These are phyloP conservation scores for Zygosaccharomyces kombuchaensis DNA, from an alignment of 805 yeast species.

Conservation along the genomic window DNA sequence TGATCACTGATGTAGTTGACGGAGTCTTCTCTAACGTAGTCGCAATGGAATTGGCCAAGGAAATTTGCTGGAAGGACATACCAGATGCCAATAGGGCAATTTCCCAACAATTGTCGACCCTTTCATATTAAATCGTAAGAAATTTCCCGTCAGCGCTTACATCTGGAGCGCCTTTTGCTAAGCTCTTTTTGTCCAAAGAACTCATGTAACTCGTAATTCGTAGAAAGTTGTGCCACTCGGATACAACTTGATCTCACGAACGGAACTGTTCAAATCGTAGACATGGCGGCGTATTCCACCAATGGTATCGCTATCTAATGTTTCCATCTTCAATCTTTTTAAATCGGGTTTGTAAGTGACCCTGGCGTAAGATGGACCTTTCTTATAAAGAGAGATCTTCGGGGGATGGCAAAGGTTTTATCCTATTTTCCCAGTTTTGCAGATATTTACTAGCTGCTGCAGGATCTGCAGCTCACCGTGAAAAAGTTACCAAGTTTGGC, in stretches of 20 bases:
- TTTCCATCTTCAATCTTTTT: constrained; percentile 76
- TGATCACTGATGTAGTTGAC: constrained; percentile 83
- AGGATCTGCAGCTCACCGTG: constrained; percentile 85
- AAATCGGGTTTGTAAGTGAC: constrained; percentile 88
- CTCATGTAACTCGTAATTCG: constrained; percentile 80
- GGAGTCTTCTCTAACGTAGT: constrained; percentile 96
- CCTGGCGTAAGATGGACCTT: constrained; percentile 74
- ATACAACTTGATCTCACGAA: constrained; percentile 70
- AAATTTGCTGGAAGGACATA: constrained; percentile 85
- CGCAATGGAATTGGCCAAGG: constrained; percentile 96
- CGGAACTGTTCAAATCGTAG: constrained; percentile 92
- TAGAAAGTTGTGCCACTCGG: constrained; percentile 77
- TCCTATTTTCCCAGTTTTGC: constrained; percentile 85
- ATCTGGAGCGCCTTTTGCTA: constrained; percentile 35
- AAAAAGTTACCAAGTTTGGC: constrained; percentile 96
- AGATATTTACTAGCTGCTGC: constrained; percentile 55
- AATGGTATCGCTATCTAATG: constrained; percentile 73
- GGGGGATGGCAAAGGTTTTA: constrained; percentile 76
- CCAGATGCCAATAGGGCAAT: constrained; percentile 91
- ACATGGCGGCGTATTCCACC: constrained; percentile 90
- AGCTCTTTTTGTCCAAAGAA: constrained; percentile 53
- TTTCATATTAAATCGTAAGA: constrained; percentile 72
- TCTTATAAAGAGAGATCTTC: constrained; percentile 48
- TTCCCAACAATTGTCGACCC: constrained; percentile 88
- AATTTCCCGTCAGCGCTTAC: constrained; percentile 35